Evolutionary conservation across 2,329 filamentous ascomycete species (phyloP).

Genomic region (Parafenestella ontariensis): DNA sequence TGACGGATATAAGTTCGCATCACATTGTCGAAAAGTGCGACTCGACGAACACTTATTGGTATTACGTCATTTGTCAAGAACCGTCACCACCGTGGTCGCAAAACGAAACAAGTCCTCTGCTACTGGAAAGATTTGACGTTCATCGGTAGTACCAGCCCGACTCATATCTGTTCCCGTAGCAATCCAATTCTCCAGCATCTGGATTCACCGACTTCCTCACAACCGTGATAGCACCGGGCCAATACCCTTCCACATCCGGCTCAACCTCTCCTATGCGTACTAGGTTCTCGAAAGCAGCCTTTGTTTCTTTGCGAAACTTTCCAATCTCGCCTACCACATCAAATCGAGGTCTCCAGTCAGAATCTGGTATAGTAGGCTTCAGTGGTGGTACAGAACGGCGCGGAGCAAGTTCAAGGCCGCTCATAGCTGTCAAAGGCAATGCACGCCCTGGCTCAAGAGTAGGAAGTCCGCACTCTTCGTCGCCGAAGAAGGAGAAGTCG

Average conservation of each 20-base stretch:
- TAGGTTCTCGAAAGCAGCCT: slow-evolving; percentile 55
- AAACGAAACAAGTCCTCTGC: background rate
- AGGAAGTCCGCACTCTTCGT: slow-evolving; percentile 62
- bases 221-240: slow-evolving; percentile 66
- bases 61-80: background rate
- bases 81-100: too few species aligned
- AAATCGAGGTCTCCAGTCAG: slow-evolving; percentile 20
- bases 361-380: slow-evolving; percentile 7
- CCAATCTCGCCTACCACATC: slow-evolving; percentile 64
- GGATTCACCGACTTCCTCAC: slow-evolving; percentile 54
- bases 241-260: slow-evolving; percentile 61
- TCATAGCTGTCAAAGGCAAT: slow-evolving; percentile 56
- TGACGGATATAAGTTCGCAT: background rate
- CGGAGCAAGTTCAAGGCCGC: slow-evolving; percentile 48
- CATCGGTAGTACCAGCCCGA: slow-evolving; percentile 60
- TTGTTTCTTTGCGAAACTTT: slow-evolving; percentile 61
- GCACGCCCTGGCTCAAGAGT: slow-evolving; percentile 53
- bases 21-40: background rate
- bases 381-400: slow-evolving; percentile 14
- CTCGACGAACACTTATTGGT: background rate
- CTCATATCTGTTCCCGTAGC: slow-evolving; percentile 62
- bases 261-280: slow-evolving; percentile 36
- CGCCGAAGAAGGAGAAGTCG: slow-evolving; percentile 68
- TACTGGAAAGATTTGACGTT: slow-evolving; percentile 11
- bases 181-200: slow-evolving; percentile 54